Conservation (phyloP, 305 asterid species). For the Petunia hybrid region DNA sequence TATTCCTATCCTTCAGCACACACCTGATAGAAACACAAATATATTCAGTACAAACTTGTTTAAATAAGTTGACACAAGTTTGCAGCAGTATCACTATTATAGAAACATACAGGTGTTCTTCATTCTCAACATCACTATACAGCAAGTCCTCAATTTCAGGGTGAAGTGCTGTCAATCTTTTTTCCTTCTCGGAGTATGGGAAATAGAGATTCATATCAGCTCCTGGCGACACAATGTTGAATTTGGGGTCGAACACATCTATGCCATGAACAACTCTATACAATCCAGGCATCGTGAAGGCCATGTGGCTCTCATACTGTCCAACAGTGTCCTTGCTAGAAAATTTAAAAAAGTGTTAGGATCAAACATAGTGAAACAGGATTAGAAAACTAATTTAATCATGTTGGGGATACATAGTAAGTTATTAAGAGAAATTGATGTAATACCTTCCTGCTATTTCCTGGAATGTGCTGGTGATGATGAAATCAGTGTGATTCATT, state of each 20-base stretch:
- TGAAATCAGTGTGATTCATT: slow-evolving; percentile 86
- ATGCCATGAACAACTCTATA: slow-evolving; percentile 87
- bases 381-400: neutral
- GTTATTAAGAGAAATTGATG: neutral
- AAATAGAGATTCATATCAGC: slow-evolving; percentile 73
- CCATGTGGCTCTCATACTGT: slow-evolving; percentile 81
- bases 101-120: slow-evolving; percentile 70
- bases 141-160: slow-evolving; percentile 80
- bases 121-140: slow-evolving; percentile 73
- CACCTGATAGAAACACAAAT: slow-evolving; percentile 46
- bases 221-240: slow-evolving; percentile 83
- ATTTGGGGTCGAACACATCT: slow-evolving; percentile 77
- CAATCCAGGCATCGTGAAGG: slow-evolving; percentile 85
- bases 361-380: neutral
- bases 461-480: slow-evolving; percentile 86
- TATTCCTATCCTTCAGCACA: slow-evolving; percentile 76
- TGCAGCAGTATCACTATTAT: neutral
- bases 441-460: slow-evolving; percentile 83
- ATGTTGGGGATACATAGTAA: neutral
- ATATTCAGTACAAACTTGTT: neutral
- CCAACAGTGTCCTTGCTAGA: slow-evolving; percentile 85
- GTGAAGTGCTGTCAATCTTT: slow-evolving; percentile 64
- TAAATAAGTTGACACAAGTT: neutral
- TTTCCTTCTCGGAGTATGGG: slow-evolving; percentile 68
- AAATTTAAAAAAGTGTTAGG: neutral